Evolutionary conservation across 2,329 filamentous ascomycete species (phyloP), one percentile per base, ranked within the genome.

Genomic region (Cladophialophora bantiana): DNA sequence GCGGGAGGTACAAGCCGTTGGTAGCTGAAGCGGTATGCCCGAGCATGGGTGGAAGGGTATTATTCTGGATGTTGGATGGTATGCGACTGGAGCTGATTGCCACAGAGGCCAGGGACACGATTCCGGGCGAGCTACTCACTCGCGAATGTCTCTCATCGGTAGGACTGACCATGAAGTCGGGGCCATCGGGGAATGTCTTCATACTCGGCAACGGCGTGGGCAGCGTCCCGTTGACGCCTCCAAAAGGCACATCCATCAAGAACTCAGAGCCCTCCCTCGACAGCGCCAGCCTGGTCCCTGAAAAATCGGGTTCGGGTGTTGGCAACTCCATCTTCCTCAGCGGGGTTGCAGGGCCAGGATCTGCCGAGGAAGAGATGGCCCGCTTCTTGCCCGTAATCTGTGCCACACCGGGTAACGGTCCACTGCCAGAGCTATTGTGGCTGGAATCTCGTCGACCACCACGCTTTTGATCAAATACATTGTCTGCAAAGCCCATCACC

Each of bases 391-490:
- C 70, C 10, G 67, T 65, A 12, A 71, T 58, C 15, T 71, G 70
- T 10, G 64, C 40, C 7, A 69, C 34, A 3, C 62, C 66, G 7
- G 63, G 63, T 7, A 70, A 50, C 36, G 36, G 38, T 40, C 48
- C 59, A 31, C 52, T 63, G 20, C 53, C 56, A 26, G 42, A 34
- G 20, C 56, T 55, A 13, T 56, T 65, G 36, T 53, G 26, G 38
- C 60, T 50, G 48, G 56, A 58, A 42, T 73, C 71, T 42, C 70
- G 65, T 9, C 68, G 65, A 9, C 74, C 75, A 12, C 75, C 75
- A 64, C 76, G 70, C 67, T 75, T 77, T 60, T 77, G 75, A 64
- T 78, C 76, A 67, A 78, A 78, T 2, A 78, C 76, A 68, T 78
- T 78, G 62, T 78, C 77, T 6, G 75, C 74, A 70, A 78, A 78